Conservation (phyloP, 129 eudicot genomes). For the Escallonia rubra region DNA sequence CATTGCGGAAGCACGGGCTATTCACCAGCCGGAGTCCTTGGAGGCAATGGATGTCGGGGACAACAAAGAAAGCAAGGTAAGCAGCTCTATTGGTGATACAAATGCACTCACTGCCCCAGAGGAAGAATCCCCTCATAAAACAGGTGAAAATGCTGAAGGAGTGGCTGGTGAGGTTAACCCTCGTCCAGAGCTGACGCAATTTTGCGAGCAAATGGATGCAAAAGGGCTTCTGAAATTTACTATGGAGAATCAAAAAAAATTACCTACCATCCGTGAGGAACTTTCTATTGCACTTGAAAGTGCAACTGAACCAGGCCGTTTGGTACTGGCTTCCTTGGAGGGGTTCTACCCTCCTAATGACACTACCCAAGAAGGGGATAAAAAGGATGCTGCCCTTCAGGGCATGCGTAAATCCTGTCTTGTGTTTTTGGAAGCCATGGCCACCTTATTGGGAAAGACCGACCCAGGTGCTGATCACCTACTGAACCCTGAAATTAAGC, state of each 20-base stretch:
- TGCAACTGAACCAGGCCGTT: conserved; percentile 40
- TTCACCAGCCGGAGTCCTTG: conserved; percentile 23
- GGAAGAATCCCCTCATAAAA: conserved; percentile 27
- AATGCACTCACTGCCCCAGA: conserved; percentile 29
- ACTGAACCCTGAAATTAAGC: conserved; percentile 49
- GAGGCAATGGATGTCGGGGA: conserved; percentile 20
- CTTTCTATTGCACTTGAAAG: conserved; percentile 41
- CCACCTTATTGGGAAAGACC: conserved; percentile 54
- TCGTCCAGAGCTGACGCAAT: conserved; percentile 43
- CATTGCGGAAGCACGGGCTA: conserved; percentile 33
- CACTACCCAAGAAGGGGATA: conserved; percentile 25
- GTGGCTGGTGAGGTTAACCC: conserved; percentile 34
- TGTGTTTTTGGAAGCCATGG: conserved; percentile 44
- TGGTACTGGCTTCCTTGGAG: conserved; percentile 42
- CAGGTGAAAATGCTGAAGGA: conserved; percentile 32
- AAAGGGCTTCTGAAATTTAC: conserved; percentile 44
- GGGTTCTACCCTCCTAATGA: conserved; percentile 40
- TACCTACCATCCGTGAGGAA: conserved; percentile 25
- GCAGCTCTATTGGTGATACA: conserved; percentile 37
- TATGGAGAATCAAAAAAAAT: conserved; percentile 33
- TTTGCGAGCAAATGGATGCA: conserved; percentile 61
- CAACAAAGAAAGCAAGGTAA: conserved; percentile 35
- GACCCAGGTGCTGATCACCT: conserved; percentile 25
- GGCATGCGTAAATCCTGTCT: conserved; percentile 46
- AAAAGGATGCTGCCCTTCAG: conserved; percentile 27